Evolutionary conservation across 2,329 filamentous ascomycete genomes (phyloP), one percentile per base, ranked within the genome.

Genomic region (Fusarium concolor): DNA sequence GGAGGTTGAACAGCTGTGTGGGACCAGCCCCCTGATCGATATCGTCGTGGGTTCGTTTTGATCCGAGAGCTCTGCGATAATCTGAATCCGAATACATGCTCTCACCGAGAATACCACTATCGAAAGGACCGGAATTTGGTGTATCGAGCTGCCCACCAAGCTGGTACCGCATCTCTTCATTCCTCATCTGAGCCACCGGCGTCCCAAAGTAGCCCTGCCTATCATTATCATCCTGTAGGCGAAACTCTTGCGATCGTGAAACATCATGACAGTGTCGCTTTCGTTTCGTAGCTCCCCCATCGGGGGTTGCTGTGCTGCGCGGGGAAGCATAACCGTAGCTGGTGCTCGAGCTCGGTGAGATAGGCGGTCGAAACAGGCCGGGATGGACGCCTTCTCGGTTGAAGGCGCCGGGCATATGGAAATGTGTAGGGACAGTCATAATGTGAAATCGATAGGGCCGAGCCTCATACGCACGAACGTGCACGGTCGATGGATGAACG

Each of bases 51-150:
- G 74, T 62, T 37, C 79, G 77, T 66, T 83, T 85, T 1, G 85
- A 82, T 1, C 85, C 86, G 3, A 88, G 79, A 1, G 80, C 82
- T 47, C 82, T 81, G 44, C 86, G 79, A 72, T 87, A 88, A 70
- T 87, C 84, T 20, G 85, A 76, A 63, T 89, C 86, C 15, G 86
- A 88, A 71, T 86, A 87, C 61, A 84, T 78, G 74, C 85, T 87
- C 54, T 87, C 84, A 18, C 84, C 85, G 56, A 87, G 76, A 24
- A 76, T 70, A 15, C 77, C 77, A 47, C 75, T 74, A 22, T 77
- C 74, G 3, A 73, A 71, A 10, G 66, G 65, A 6, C 71, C 75
- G 37, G 76, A 76, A n/a, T 74, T 77, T 0, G 84, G 83, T 1
- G 84, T 85, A 47, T 84, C 81, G 49, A 87, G 83, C 71, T 86